phyloP scores from a whole-genome alignment of 306 rosid genomes.

The Prinsepia uniflora region DNA sequence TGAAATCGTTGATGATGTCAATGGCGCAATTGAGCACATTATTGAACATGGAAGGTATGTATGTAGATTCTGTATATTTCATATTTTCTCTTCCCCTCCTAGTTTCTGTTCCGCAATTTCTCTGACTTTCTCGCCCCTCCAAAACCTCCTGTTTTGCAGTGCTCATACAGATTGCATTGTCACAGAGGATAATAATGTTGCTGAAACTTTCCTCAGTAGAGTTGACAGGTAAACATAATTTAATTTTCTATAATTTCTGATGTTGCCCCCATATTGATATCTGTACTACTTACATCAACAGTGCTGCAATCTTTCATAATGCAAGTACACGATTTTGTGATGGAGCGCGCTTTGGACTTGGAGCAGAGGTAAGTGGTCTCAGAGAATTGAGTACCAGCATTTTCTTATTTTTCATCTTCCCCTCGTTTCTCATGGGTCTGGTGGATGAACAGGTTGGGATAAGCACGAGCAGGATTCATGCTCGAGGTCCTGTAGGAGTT shows the following conservation, averaged over 20 bases:
- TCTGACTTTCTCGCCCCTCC: slow-evolving; percentile 4
- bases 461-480: slow-evolving; percentile 73
- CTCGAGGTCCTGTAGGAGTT: slow-evolving; percentile 98
- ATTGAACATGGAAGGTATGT: slow-evolving; percentile 73
- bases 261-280: slow-evolving; percentile 9
- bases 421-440: slow-evolving; percentile 15
- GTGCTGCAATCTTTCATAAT: slow-evolving; percentile 85
- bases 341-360: slow-evolving; percentile 78
- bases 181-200: slow-evolving; percentile 63
- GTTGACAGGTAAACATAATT: slow-evolving; percentile 58
- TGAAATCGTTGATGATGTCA: slow-evolving; percentile 77
- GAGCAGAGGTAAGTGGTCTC: slow-evolving; percentile 60
- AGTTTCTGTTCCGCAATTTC: slow-evolving; percentile 6
- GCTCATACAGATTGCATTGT: slow-evolving; percentile 77
- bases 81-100: neutral
- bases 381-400: slow-evolving; percentile 3
- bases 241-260: neutral
- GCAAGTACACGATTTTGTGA: slow-evolving; percentile 73
- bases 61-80: slow-evolving; percentile 7
- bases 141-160: slow-evolving; percentile 40
- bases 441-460: slow-evolving; percentile 64
- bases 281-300: slow-evolving; percentile 25
- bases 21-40: slow-evolving; percentile 74
- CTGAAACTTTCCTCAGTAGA: slow-evolving; percentile 56
- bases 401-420: neutral